Evolutionary conservation across 768 basidiomycete genomes (phyloP).

Genomic region (Mycena vulgaris): DNA sequence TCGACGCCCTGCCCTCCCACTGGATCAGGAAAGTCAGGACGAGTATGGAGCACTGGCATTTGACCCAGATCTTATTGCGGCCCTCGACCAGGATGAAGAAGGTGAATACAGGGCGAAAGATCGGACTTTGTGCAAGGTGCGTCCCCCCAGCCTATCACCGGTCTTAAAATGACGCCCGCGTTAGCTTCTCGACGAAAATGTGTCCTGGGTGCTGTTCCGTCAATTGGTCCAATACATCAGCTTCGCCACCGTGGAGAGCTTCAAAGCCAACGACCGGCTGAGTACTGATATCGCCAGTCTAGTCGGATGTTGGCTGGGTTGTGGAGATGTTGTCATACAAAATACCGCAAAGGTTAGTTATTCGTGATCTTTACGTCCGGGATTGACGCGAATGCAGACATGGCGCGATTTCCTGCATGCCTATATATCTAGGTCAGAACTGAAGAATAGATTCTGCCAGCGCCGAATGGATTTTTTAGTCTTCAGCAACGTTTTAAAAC

Average conservation of each 20-base stretch:
- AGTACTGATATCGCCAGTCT: slow-evolving; percentile 65
- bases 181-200: slow-evolving; percentile 64
- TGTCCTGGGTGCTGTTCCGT: slow-evolving; percentile 70
- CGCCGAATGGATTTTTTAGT: slow-evolving; percentile 76
- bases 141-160: slow-evolving; percentile 21
- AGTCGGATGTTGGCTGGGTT: slow-evolving; percentile 84
- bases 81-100: slow-evolving; percentile 33
- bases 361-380: neutral
- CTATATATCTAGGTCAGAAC: slow-evolving; percentile 63
- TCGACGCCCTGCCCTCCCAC: slow-evolving; percentile 47
- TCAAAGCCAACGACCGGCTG: slow-evolving; percentile 45
- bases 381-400: slow-evolving; percentile 37
- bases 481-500: slow-evolving; percentile 67
- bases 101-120: slow-evolving; percentile 61
- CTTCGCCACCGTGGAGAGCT: slow-evolving; percentile 57
- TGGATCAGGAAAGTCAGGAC: slow-evolving; percentile 81
- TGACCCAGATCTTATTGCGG: slow-evolving; percentile 66
- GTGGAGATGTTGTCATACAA: slow-evolving; percentile 71
- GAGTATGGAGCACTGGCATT: slow-evolving; percentile 68
- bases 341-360: slow-evolving; percentile 45
- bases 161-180: slow-evolving; percentile 8
- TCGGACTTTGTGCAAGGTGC: slow-evolving; percentile 64
- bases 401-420: slow-evolving; percentile 74
- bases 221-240: slow-evolving; percentile 32
- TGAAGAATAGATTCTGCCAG: slow-evolving; percentile 52